Conservation (phyloP, 305 asterid species). For the Solanum hybrid region DNA sequence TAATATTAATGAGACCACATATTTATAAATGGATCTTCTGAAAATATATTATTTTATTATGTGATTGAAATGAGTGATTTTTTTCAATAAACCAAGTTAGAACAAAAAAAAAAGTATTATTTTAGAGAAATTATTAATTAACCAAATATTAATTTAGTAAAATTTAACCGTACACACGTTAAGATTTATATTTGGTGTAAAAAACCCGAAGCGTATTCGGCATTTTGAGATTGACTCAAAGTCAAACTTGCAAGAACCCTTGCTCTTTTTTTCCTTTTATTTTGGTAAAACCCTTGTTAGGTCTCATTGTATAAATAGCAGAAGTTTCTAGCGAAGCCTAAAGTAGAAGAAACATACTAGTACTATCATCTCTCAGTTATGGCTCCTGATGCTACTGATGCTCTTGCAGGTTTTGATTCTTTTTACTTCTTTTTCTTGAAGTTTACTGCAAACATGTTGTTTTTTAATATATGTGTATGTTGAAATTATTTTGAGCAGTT, state of each 20-base stretch:
- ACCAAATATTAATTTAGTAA: too few relatives aligned
- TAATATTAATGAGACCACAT: too few relatives aligned
- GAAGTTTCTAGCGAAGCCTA: neutral
- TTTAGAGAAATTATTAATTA: too few relatives aligned
- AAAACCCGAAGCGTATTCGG: too few relatives aligned
- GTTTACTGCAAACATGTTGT: neutral
- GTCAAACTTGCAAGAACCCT: neutral
- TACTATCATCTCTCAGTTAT: neutral
- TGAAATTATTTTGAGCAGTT: conserved; percentile 25
- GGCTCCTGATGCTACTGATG: conserved; percentile 67
- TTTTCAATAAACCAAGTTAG: too few relatives aligned
- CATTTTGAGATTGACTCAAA: neutral
- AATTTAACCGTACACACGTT: too few relatives aligned
- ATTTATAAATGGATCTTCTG: too few relatives aligned
- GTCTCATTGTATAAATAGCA: neutral
- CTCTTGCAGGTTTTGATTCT: conserved; percentile 65
- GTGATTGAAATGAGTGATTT: too few relatives aligned
- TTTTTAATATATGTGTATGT: neutral
- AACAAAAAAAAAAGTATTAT: too few relatives aligned
- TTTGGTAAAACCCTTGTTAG: neutral
- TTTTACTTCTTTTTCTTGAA: neutral
- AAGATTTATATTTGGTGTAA: too few relatives aligned
- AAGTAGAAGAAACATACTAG: neutral
- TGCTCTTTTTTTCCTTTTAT: neutral
- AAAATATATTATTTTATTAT: too few relatives aligned